Evolutionary conservation across 2,329 filamentous ascomycete genomes (phyloP).

Genomic region (Fusarium devonianum): DNA sequence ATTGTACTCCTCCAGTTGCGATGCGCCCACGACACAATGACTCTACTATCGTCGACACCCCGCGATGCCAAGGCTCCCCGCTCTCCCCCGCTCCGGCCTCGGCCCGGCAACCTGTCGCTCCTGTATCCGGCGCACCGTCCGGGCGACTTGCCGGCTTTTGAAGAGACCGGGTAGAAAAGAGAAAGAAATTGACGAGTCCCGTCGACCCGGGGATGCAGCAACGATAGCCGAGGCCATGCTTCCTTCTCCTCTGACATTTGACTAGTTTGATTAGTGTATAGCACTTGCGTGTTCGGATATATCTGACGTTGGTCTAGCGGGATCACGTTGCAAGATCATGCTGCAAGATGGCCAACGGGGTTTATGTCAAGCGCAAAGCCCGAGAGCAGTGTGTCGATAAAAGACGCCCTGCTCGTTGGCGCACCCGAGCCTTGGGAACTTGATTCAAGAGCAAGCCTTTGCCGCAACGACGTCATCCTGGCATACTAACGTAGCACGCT

Average conservation of each 20-base stretch:
- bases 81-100: conserved; percentile 33
- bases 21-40: background rate
- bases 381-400: background rate
- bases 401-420: conserved; percentile 1
- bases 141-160: background rate
- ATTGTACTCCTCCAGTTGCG: conserved; percentile 4
- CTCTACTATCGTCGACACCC: conserved; percentile 11
- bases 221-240: conserved; percentile 16
- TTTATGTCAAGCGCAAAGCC: background rate
- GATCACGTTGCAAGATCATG: conserved; percentile 18
- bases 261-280: background rate
- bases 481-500: too few relatives aligned
- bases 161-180: conserved; percentile 21
- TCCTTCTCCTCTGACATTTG: background rate
- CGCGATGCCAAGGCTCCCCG: conserved; percentile 18
- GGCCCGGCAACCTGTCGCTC: conserved; percentile 28
- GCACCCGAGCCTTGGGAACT: background rate
- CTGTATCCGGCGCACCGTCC: conserved; percentile 26
- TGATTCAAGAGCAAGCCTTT: conserved; percentile 3
- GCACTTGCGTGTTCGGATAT: background rate
- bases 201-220: conserved; percentile 7
- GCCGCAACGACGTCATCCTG: conserved; percentile 28
- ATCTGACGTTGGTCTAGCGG: background rate
- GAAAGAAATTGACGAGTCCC: conserved; percentile 1
- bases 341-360: background rate